Percentiles rank a stretch among this genome's conserved stretches.
phyloP scores from a whole-genome alignment of 2,329 filamentous ascomycete genomes.

The Colletotrichum lupini region DNA sequence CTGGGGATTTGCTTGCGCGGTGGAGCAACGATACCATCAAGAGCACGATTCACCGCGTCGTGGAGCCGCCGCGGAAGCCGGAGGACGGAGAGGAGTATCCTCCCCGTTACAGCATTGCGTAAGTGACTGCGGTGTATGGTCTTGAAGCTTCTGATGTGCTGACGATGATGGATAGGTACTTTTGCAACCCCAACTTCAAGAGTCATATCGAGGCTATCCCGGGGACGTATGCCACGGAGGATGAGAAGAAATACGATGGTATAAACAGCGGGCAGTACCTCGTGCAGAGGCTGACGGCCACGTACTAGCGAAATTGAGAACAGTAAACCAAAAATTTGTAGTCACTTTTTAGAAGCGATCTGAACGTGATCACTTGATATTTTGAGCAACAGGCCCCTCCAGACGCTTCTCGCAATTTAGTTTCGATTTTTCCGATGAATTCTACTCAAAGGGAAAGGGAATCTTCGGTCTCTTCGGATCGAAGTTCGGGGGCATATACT shows the following conservation, averaged over 20 bases:
- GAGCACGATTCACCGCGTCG: conserved; percentile 89
- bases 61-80: conserved; percentile 78
- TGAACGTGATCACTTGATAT: background rate
- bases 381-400: too few relatives aligned
- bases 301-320: conserved; percentile 59
- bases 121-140: conserved; percentile 41
- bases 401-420: too few relatives aligned
- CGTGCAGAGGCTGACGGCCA: conserved; percentile 80
- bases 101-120: conserved; percentile 87
- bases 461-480: too few relatives aligned
- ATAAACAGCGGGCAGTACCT: conserved; percentile 87
- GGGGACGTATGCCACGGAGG: conserved; percentile 73
- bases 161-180: conserved; percentile 65
- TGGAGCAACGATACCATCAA: conserved; percentile 95
- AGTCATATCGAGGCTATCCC: conserved; percentile 83
- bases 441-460: too few relatives aligned
- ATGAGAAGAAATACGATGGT: conserved; percentile 81
- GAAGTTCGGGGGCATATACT: too few relatives aligned
- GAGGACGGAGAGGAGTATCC: conserved; percentile 71
- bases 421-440: too few relatives aligned
- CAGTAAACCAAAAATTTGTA: background rate
- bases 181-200: conserved; percentile 88
- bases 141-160: too few relatives aligned
- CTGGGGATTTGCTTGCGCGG: conserved; percentile 84
- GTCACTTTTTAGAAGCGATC: background rate